Evolutionary conservation across 129 eudicot genomes (phyloP).

Genomic region (Arctium lappa): DNA sequence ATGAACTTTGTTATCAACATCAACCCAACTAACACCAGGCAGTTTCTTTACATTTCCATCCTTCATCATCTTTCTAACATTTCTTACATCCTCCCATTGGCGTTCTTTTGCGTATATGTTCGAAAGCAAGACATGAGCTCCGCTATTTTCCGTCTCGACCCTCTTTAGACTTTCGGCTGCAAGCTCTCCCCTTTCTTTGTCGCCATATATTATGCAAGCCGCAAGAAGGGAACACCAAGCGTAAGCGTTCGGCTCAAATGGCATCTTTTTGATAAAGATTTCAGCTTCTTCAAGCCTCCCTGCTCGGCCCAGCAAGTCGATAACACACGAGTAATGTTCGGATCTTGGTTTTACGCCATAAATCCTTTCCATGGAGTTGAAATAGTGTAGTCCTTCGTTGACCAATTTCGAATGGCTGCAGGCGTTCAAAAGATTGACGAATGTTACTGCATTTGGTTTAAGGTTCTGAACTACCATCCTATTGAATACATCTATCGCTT

Average conservation of each 20-base stretch:
- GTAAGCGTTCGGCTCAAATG: conserved; percentile 44
- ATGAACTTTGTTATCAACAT: conserved; percentile 50
- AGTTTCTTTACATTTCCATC: conserved; percentile 43
- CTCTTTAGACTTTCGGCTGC: conserved; percentile 38
- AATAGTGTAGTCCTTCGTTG: conserved; percentile 39
- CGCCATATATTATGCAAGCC: conserved; percentile 40
- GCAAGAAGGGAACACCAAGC: conserved; percentile 53
- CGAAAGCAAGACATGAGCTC: conserved; percentile 50
- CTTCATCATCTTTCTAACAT: conserved; percentile 41
- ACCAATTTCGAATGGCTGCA: conserved; percentile 48
- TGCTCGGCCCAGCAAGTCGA: conserved; percentile 44
- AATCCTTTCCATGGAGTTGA: conserved; percentile 36
- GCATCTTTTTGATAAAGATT: conserved; percentile 34
- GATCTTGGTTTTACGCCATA: conserved; percentile 36
- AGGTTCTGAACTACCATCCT: conserved; percentile 23
- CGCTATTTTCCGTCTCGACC: conserved; percentile 45
- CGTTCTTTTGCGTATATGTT: conserved; percentile 46
- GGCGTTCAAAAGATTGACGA: conserved; percentile 38
- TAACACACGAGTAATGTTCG: conserved; percentile 51
- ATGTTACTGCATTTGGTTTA: conserved; percentile 42
- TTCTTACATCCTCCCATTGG: conserved; percentile 43
- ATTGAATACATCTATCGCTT: conserved; percentile 27
- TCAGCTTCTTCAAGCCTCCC: conserved; percentile 56
- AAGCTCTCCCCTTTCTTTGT: conserved; percentile 39
- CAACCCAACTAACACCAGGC: conserved; percentile 53